Evolutionary conservation across 805 yeast genomes (phyloP).

Genomic region (Myxozyma sirexii): DNA sequence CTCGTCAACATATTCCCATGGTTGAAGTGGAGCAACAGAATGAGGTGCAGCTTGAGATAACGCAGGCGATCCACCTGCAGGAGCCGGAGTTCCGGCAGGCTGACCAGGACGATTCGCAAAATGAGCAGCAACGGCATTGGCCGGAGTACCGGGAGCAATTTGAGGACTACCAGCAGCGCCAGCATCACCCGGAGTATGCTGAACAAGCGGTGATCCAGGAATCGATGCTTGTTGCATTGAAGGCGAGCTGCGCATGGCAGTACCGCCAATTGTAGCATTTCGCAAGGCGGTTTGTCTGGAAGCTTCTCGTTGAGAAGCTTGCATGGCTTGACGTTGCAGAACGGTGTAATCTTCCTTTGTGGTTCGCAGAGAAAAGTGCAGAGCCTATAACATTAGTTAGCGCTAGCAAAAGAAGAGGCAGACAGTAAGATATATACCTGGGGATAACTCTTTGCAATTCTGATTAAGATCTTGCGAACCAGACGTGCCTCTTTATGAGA

Average conservation of each 20-base stretch:
- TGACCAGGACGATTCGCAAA: constrained; percentile 21
- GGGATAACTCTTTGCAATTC: constrained; percentile 95
- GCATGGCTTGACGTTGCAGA: constrained; percentile 73
- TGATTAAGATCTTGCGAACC: constrained; percentile 82
- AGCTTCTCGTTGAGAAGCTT: constrained; percentile 46
- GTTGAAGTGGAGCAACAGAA: constrained; percentile 49
- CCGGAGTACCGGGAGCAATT: constrained; percentile 14
- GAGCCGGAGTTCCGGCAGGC: constrained; percentile 4
- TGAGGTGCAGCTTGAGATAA: constrained; percentile 33
- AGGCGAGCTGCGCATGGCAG: constrained; percentile 33
- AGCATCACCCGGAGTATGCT: constrained; percentile 3
- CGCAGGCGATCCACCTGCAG: neutral
- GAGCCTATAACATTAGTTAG: constrained; percentile 50
- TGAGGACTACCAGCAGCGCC: constrained; percentile 14
- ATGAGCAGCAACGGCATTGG: constrained; percentile 5
- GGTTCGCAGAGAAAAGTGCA: constrained; percentile 93
- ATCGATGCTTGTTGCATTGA: constrained; percentile 18
- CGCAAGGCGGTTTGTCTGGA: constrained; percentile 30
- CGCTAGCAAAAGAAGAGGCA: neutral
- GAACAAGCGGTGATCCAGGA: constrained; percentile 30
- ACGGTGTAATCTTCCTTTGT: constrained; percentile 92
- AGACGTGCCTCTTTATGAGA: constrained; percentile 89
- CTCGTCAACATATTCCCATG: constrained; percentile 92
- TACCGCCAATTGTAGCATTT: constrained; percentile 14
- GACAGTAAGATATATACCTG: constrained; percentile 48